Evolutionary conservation across 768 basidiomycete genomes (phyloP).

Genomic region (Lactifluus rugatus): DNA sequence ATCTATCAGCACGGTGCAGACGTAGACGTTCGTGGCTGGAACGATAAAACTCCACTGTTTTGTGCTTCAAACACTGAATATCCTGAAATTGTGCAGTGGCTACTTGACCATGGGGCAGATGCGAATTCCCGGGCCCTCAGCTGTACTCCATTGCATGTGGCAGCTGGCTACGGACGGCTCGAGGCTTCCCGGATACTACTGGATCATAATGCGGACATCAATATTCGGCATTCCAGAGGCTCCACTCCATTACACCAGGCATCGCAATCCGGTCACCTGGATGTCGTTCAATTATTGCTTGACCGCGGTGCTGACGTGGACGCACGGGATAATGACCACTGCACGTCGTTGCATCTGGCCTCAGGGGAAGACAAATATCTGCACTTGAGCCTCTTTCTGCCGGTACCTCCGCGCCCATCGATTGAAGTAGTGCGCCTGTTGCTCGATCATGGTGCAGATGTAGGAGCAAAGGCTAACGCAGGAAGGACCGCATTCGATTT

Average conservation of each 20-base stretch:
- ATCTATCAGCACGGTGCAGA: not conserved
- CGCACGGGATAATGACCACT: not conserved
- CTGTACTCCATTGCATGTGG: not conserved
- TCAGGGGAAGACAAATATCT: not conserved
- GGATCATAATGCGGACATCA: not conserved
- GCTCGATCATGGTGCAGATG: not conserved
- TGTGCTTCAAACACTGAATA: not conserved
- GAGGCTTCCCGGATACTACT: not conserved
- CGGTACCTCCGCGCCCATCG: too few relatives aligned
- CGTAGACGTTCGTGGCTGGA: not conserved
- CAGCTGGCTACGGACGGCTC: not conserved
- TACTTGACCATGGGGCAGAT: not conserved
- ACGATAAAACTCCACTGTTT: not conserved
- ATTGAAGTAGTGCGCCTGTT: not conserved
- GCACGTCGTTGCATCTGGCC: not conserved
- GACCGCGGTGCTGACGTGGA: not conserved
- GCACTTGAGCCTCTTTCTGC: too few relatives aligned
- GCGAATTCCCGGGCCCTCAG: not conserved
- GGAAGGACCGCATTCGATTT: not conserved
- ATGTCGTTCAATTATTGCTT: not conserved
- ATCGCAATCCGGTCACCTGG: not conserved
- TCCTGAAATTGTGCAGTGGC: not conserved
- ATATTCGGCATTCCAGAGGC: constrained; percentile 20
- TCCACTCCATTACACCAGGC: not conserved
- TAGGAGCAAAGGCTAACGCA: not conserved